Base-by-base conservation (phyloP, 2,329 filamentous ascomycete genomes). In the Colletotrichum viniferum region DNA sequence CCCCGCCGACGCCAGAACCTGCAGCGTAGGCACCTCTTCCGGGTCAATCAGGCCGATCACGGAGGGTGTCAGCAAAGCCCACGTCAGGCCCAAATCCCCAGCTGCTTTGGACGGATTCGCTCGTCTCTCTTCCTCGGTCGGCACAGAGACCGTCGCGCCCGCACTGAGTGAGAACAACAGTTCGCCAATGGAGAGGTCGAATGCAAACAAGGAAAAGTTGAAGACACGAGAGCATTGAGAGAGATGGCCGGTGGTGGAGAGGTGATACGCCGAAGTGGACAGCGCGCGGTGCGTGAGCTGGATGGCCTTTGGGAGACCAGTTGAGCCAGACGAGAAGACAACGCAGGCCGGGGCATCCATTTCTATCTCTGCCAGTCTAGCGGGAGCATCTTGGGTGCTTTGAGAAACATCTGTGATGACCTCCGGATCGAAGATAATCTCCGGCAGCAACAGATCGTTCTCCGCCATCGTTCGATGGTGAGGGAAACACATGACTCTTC, bases 111-210 rank as follows among this genome's bases (percentile, higher is more conserved):
- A 18, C 58, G 76, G 69, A 34, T 73, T 8, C 34, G 69, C 43
- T 16, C 83, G 78, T 3, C 83, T 81, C 13, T 85, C 79, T 3
- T 81, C 79, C 21, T 86, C 83, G 2, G 82, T 83, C 1, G 85
- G 84, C 2, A 87, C 79, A 43, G 85, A 87, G 1, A 87, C 77
- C n/a, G 82, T 84, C 8, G 83, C 85, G 30, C 86, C 85, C 12
- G 78, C 68, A 9, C 81, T 76, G 3, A 87, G 79, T 3, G 85
- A 81, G 7, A 80, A 82, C 24, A 86, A 80, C 63, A 84, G 81
- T 38, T 85, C 82, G 24, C 79, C 78, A 0, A 86, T 76, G 9
- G 82, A 81, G 28, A 81, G 83, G 70, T 87, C 85, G 18, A 86
- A 87, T 5, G 81, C 83, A 73, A 86, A 85, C 2, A 82, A 79